Conservation (phyloP, 1,284 basidiomycete genomes). For the Neolentinus lepideus region DNA sequence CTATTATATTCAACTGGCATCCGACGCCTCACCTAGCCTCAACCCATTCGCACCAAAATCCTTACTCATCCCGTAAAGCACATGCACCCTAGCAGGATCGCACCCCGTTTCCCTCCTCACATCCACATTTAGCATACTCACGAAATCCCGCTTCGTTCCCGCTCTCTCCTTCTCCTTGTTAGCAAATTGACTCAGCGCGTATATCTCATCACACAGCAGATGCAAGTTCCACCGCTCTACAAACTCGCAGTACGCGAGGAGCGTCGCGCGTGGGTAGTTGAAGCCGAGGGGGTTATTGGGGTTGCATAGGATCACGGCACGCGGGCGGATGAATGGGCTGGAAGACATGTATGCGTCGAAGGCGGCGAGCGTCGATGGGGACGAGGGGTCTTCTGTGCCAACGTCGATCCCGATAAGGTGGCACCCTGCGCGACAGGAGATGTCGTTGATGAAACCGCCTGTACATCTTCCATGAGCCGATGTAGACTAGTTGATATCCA, state of each 20-base stretch:
- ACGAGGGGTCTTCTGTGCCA: background rate
- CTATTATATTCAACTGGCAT: background rate
- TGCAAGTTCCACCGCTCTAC: slow-evolving; percentile 1
- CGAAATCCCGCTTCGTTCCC: background rate
- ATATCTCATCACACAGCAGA: slow-evolving; percentile 3
- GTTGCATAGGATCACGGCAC: slow-evolving; percentile 2
- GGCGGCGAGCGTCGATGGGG: background rate
- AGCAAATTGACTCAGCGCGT: background rate
- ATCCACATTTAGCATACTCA: slow-evolving; percentile 1
- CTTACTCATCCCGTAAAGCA: slow-evolving; percentile 4
- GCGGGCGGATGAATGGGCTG: background rate
- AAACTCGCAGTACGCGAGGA: slow-evolving; percentile 3
- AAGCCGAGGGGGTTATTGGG: slow-evolving; percentile 5
- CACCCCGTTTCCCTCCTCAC: slow-evolving; percentile 1
- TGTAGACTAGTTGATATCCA: background rate
- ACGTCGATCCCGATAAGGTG: background rate
- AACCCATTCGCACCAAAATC: slow-evolving; percentile 3
- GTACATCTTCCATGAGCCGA: background rate
- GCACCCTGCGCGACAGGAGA: background rate
- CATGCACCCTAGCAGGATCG: slow-evolving; percentile 2
- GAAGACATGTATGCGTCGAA: background rate
- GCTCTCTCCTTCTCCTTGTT: background rate
- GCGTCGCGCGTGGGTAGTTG: slow-evolving; percentile 1
- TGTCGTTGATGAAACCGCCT: slow-evolving; percentile 2
- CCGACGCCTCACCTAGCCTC: background rate